Evolutionary conservation across 306 rosid genomes (phyloP).

Genomic region (Dryas octopetala): DNA sequence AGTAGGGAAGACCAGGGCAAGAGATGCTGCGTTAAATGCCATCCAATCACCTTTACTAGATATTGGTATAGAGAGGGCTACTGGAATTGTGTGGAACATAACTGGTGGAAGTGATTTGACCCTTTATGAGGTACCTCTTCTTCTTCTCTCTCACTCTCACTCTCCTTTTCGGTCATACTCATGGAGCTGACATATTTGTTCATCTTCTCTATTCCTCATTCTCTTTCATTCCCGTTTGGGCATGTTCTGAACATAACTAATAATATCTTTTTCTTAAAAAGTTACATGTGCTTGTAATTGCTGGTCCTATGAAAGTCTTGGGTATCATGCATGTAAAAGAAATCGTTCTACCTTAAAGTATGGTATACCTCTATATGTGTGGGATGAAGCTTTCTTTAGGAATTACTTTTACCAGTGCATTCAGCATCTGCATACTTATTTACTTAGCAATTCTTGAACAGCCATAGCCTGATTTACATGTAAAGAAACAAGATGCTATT

Average conservation of each 20-base stretch:
- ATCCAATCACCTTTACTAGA: slow-evolving; percentile 95
- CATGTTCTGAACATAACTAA: too few relatives aligned
- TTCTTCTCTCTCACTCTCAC: slow-evolving; percentile 9
- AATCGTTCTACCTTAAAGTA: neutral
- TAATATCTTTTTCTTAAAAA: too few relatives aligned
- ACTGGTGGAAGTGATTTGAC: slow-evolving; percentile 98
- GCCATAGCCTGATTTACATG: neutral
- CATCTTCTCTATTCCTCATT: neutral
- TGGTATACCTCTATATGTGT: neutral
- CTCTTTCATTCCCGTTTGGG: too few relatives aligned
- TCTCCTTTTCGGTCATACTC: neutral
- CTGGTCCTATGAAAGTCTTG: neutral
- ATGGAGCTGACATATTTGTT: neutral
- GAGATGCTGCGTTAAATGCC: slow-evolving; percentile 99
- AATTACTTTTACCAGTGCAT: neutral
- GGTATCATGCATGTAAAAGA: neutral
- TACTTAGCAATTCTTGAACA: neutral
- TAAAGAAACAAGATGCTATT: neutral
- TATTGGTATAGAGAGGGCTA: slow-evolving; percentile 98
- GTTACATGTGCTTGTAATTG: too few relatives aligned
- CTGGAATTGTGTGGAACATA: slow-evolving; percentile 99
- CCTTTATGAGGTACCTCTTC: slow-evolving; percentile 67
- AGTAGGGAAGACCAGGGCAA: slow-evolving; percentile 95
- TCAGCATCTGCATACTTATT: too few relatives aligned
- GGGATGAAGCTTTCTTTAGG: neutral